Conservation (phyloP, 2,329 filamentous ascomycete species). For the Lithohypha guttulata region DNA sequence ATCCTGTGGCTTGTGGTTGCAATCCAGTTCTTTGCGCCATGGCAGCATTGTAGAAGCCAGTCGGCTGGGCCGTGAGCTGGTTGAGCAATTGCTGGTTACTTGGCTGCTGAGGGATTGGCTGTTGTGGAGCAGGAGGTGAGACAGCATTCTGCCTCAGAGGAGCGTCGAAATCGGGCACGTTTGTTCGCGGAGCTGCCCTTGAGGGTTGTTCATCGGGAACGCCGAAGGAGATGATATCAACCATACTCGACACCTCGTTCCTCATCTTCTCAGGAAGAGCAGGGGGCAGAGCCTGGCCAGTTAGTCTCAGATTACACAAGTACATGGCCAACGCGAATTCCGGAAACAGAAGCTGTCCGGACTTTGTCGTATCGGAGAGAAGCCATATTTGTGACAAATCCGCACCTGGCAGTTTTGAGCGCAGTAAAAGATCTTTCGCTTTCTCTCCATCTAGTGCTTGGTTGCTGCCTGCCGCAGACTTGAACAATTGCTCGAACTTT, state of each 20-base stretch:
- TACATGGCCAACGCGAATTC: conserved; percentile 99
- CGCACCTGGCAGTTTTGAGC: conserved; percentile 78
- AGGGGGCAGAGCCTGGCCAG: conserved; percentile 68
- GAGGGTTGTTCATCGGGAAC: conserved; percentile 60
- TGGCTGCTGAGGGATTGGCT: conserved; percentile 59
- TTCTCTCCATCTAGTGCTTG: conserved; percentile 86
- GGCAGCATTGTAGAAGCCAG: conserved; percentile 48
- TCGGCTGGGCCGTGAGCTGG: conserved; percentile 45
- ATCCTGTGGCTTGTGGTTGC: conserved; percentile 33
- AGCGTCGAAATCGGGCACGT: conserved; percentile 60
- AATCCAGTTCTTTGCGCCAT: conserved; percentile 52
- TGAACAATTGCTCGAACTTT: conserved; percentile 96
- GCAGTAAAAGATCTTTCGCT: conserved; percentile 75
- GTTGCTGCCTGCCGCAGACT: conserved; percentile 76
- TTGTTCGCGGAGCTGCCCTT: conserved; percentile 45
- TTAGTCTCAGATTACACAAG: conserved; percentile 85
- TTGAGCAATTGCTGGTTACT: conserved; percentile 55
- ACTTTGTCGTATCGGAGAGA: conserved; percentile 88
- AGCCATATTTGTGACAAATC: conserved; percentile 91
- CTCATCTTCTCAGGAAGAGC: conserved; percentile 71
- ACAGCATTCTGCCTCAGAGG: conserved; percentile 39
- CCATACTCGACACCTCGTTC: conserved; percentile 98
- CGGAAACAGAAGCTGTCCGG: conserved; percentile 89
- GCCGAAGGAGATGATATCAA: conserved; percentile 96
- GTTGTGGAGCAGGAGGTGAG: conserved; percentile 45